Conservation (phyloP, 2,329 filamentous ascomycete genomes). For the Colletotrichum sp. region DNA sequence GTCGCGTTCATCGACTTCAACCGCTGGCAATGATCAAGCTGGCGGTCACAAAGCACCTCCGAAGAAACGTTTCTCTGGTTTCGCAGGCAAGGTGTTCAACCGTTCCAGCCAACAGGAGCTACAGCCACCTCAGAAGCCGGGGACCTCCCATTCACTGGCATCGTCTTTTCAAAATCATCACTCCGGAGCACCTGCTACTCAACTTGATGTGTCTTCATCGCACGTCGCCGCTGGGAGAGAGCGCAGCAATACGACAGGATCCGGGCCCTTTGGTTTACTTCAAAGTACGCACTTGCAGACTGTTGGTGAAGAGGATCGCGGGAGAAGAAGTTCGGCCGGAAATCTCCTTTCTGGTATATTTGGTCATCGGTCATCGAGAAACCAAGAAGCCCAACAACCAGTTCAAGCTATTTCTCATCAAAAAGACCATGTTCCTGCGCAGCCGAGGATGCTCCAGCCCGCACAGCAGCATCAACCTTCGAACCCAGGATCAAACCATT, state of each 20-base stretch:
- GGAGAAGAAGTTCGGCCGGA: conserved; percentile 24
- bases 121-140: conserved; percentile 17
- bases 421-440: neutral
- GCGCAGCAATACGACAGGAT: conserved; percentile 25
- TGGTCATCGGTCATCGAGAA: conserved; percentile 23
- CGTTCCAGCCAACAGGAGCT: conserved; percentile 25
- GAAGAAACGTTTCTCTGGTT: conserved; percentile 53
- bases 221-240: conserved; percentile 6
- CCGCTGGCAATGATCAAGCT: conserved; percentile 20
- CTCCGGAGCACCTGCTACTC: neutral
- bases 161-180: conserved; percentile 24
- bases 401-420: neutral
- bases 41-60: conserved; percentile 12
- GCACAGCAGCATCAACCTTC: neutral
- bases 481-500: neutral
- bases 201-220: neutral
- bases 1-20: conserved; percentile 31
- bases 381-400: conserved; percentile 19
- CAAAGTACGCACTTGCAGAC: neutral
- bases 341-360: conserved; percentile 27
- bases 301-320: conserved; percentile 24
- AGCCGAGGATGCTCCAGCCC: neutral
- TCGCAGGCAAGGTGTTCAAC: conserved; percentile 33
- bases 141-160: conserved; percentile 24
- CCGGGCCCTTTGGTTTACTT: conserved; percentile 7